A percentile compares a stretch with the other conserved stretches of the same genome.
These are phyloP conservation scores for Boletus pseudopeckii DNA, from an alignment of 768 basidiomycete species.

Conservation along the genomic window DNA sequence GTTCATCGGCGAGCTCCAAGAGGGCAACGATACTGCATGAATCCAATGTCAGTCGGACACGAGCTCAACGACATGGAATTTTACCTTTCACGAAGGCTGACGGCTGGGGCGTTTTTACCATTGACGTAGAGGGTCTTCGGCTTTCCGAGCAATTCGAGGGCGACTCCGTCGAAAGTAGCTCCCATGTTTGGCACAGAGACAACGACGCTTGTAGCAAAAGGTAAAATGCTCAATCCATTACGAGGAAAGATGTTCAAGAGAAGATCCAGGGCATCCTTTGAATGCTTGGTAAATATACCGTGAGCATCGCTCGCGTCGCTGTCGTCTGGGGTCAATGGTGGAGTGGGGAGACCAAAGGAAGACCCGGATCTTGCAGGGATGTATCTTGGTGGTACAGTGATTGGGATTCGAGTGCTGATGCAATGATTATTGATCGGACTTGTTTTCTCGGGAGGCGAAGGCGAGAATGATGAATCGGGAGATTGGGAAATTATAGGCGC, in stretches of 20 bases:
- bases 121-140: constrained; percentile 81
- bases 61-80: constrained; percentile 10
- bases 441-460: constrained; percentile 27
- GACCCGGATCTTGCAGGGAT: constrained; percentile 43
- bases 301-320: constrained; percentile 43
- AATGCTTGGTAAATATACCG: constrained; percentile 42
- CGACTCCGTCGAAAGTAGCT: constrained; percentile 70
- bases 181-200: constrained; percentile 69
- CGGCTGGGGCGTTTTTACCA: constrained; percentile 75
- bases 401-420: constrained; percentile 21
- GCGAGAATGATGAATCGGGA: constrained; percentile 33
- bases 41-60: constrained; percentile 1
- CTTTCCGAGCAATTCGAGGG: constrained; percentile 67
- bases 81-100: constrained; percentile 82
- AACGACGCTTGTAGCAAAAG: constrained; percentile 71
- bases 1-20: constrained; percentile 85
- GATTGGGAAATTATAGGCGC: constrained; percentile 56
- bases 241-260: constrained; percentile 76
- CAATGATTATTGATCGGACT: constrained; percentile 18
- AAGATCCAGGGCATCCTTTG: constrained; percentile 70
- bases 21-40: constrained; percentile 73
- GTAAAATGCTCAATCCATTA: constrained; percentile 61
- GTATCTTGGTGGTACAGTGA: constrained; percentile 37
- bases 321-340: constrained; percentile 77
- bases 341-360: constrained; percentile 52